Conservation (phyloP, 2,329 filamentous ascomycete genomes). For the Aciculosporium take region DNA sequence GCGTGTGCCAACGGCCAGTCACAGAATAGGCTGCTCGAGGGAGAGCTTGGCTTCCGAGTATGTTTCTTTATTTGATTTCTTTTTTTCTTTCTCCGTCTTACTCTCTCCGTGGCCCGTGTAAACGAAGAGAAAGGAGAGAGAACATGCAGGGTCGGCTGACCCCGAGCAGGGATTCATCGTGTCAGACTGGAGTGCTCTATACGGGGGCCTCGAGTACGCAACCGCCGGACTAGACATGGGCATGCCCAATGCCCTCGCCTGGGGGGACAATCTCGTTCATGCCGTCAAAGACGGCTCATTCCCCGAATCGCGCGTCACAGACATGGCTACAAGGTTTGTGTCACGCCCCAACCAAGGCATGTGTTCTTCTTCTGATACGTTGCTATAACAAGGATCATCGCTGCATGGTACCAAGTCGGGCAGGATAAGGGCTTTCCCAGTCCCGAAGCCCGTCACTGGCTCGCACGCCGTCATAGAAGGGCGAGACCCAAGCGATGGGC, state of each 20-base stretch:
- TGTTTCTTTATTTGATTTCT: neutral
- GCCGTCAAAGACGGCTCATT: slow-evolving; percentile 48
- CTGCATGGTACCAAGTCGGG: slow-evolving; percentile 40
- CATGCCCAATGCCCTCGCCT: slow-evolving; percentile 39
- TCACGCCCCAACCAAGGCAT: no score
- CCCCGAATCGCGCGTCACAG: slow-evolving; percentile 36
- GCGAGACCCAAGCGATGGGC: slow-evolving; percentile 28
- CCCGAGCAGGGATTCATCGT: slow-evolving; percentile 41
- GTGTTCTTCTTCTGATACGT: neutral
- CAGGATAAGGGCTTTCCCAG: slow-evolving; percentile 33
- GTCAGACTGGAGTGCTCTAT: slow-evolving; percentile 53
- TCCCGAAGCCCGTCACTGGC: slow-evolving; percentile 28
- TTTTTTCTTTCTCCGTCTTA: neutral
- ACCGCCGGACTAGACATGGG: slow-evolving; percentile 56
- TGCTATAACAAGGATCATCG: slow-evolving; percentile 22
- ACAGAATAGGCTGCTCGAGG: slow-evolving; percentile 52
- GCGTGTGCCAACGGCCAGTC: slow-evolving; percentile 54
- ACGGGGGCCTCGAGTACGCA: slow-evolving; percentile 45
- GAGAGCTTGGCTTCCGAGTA: slow-evolving; percentile 38
- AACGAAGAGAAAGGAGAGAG: no score
- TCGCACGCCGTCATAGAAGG: slow-evolving; percentile 40
- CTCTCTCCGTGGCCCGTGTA: neutral
- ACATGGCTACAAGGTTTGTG: slow-evolving; percentile 40
- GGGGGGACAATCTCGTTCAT: slow-evolving; percentile 39
- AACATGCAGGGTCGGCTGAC: slow-evolving; percentile 10